A percentile compares a stretch with the other conserved stretches of the same genome.
phyloP scores from a whole-genome alignment of 2,329 filamentous ascomycete species.

The Penicillium sp. region DNA sequence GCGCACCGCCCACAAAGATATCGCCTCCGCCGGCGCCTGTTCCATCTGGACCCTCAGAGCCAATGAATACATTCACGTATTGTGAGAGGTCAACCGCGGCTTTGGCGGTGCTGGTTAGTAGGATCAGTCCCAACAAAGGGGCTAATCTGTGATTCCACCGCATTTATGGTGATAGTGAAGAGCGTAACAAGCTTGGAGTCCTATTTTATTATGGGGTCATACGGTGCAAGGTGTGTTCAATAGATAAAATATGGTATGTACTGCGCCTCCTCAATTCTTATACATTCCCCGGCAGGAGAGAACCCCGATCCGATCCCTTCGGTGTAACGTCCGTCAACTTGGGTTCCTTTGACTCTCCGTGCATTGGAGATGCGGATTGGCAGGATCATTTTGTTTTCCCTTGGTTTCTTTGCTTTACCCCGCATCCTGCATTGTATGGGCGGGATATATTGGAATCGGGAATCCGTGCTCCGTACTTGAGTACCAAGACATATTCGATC shows the following conservation, averaged over 20 bases:
- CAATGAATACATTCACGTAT: conserved; percentile 50
- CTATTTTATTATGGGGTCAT: background rate
- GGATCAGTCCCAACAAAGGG: background rate
- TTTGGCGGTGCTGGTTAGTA: conserved; percentile 1
- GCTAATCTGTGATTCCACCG: background rate
- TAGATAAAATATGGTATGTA: background rate
- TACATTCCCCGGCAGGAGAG: conserved; percentile 5
- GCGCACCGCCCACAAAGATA: conserved; percentile 47
- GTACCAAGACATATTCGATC: conserved; percentile 8
- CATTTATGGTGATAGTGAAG: background rate
- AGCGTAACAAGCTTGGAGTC: background rate
- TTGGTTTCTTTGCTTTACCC: background rate
- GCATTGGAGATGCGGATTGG: background rate
- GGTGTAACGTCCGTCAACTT: background rate
- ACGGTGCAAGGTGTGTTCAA: background rate
- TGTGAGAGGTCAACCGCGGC: conserved; percentile 28
- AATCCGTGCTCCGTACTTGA: conserved; percentile 1
- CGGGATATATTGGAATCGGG: background rate
- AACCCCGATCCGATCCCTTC: background rate
- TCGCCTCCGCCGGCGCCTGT: conserved; percentile 42
- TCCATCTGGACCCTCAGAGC: conserved; percentile 48
- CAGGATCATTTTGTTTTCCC: background rate
- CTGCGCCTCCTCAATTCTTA: conserved; percentile 2
- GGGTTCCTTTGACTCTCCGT: background rate
- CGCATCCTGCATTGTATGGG: background rate